Percentiles rank a stretch among this genome's conserved stretches.
phyloP scores from a whole-genome alignment of 2,329 filamentous ascomycete species.

The Lizonia empirigonia region DNA sequence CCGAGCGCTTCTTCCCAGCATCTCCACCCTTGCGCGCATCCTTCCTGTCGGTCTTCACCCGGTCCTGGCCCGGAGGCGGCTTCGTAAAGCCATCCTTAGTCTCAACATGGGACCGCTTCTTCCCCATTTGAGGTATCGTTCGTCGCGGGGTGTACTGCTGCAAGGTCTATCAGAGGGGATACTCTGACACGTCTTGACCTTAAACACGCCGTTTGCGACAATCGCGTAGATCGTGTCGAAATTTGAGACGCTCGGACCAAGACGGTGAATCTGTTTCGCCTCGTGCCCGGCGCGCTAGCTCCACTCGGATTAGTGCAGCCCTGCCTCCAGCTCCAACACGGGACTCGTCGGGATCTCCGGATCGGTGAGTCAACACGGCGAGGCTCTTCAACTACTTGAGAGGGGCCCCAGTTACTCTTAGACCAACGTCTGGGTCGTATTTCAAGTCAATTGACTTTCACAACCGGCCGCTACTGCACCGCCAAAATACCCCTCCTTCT shows the following conservation, averaged over 20 bases:
- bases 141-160: conserved; percentile 33
- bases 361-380: conserved; percentile 35
- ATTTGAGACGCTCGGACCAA: conserved; percentile 25
- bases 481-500: conserved; percentile 18
- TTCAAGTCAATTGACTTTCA: conserved; percentile 8
- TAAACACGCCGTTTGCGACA: conserved; percentile 26
- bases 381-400: conserved; percentile 7
- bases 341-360: conserved; percentile 26
- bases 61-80: conserved; percentile 41
- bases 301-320: conserved; percentile 21
- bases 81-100: conserved; percentile 49
- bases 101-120: conserved; percentile 51
- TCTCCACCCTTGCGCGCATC: conserved; percentile 45
- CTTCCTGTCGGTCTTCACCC: conserved; percentile 37
- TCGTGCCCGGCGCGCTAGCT: conserved; percentile 26
- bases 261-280: conserved; percentile 29
- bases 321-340: conserved; percentile 20
- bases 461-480: conserved; percentile 1
- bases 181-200: conserved; percentile 48
- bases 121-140: conserved; percentile 46
- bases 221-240: conserved; percentile 21
- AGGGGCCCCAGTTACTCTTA: neutral
- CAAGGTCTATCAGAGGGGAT: conserved; percentile 47
- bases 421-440: neutral
- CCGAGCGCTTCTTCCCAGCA: conserved; percentile 31